A percentile compares a stretch with the other conserved stretches of the same genome.
These are phyloP conservation scores for Chimonanthus salicifolius DNA, from an alignment of 164 flowering plant genomes.

Conservation along the genomic window DNA sequence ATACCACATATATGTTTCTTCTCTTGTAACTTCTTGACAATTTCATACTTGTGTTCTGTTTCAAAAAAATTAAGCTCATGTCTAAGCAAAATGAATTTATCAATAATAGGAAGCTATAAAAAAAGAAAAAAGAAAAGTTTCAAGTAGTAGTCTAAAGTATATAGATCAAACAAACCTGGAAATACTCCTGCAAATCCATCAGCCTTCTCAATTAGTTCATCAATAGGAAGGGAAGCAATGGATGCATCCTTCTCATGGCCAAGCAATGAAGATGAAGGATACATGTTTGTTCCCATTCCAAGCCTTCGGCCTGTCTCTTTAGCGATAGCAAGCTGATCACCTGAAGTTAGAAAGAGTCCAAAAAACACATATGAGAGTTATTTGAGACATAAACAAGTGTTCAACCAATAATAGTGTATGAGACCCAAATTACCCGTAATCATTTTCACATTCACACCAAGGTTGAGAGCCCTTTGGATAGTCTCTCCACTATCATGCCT, in stretches of 20 bases:
- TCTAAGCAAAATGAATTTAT: neutral
- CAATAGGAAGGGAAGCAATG: slow-evolving; percentile 32
- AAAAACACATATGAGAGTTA: neutral
- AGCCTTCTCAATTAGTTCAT: slow-evolving; percentile 41
- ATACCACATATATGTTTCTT: slow-evolving; percentile 42
- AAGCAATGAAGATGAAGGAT: slow-evolving; percentile 38
- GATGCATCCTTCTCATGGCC: slow-evolving; percentile 33
- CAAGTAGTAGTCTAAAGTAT: neutral
- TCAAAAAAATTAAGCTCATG: neutral
- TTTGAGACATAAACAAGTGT: neutral
- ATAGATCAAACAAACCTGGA: slow-evolving; percentile 17
- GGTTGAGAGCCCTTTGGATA: slow-evolving; percentile 32
- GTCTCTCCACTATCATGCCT: slow-evolving; percentile 33
- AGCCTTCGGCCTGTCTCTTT: slow-evolving; percentile 42
- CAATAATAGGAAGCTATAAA: neutral
- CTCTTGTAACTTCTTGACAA: slow-evolving; percentile 35
- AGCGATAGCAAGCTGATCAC: slow-evolving; percentile 42
- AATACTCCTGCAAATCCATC: slow-evolving; percentile 46
- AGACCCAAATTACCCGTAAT: slow-evolving; percentile 22
- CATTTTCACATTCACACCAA: slow-evolving; percentile 38
- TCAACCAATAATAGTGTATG: neutral
- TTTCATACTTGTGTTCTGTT: slow-evolving; percentile 39
- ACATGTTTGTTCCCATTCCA: slow-evolving; percentile 48
- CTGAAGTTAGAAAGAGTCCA: slow-evolving; percentile 12
- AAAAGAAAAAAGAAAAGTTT: neutral